Evolutionary conservation across 78 protist species (phyloP).

Genomic region (Dictyostelium intermedium): DNA sequence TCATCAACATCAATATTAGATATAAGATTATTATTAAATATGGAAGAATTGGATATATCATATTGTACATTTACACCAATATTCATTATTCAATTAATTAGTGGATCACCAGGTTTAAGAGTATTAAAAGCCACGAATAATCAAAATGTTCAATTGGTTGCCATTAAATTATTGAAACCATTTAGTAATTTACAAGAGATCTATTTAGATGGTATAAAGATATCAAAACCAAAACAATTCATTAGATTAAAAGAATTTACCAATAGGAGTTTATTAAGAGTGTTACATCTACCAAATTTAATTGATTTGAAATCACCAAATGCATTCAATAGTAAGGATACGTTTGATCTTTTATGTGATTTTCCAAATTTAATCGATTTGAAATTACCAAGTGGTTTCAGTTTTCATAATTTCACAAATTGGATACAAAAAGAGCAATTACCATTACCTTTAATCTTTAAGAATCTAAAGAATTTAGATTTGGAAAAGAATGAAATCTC

Average conservation of each 20-base stretch:
- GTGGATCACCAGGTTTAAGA: neutral
- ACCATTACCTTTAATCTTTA: neutral
- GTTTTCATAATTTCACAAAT: neutral
- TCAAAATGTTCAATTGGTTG: neutral
- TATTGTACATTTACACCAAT: neutral
- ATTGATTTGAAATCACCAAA: neutral
- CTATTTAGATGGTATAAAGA: neutral
- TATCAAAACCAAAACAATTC: constrained; percentile 1
- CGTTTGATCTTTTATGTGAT: neutral
- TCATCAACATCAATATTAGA: neutral
- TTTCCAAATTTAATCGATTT: neutral
- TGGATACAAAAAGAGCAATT: neutral
- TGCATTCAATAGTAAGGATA: neutral
- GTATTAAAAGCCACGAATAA: neutral
- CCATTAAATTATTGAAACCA: neutral
- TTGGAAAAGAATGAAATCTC: neutral
- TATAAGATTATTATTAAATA: neutral
- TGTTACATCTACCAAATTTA: neutral
- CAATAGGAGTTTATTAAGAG: neutral
- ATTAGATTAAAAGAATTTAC: neutral
- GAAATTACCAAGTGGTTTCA: neutral
- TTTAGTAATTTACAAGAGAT: neutral
- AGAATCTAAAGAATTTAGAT: neutral
- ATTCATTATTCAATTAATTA: neutral
- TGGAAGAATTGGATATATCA: neutral